Base-by-base conservation (phyloP, 2,329 filamentous ascomycete species). In the Colletotrichum nymphaeae region DNA sequence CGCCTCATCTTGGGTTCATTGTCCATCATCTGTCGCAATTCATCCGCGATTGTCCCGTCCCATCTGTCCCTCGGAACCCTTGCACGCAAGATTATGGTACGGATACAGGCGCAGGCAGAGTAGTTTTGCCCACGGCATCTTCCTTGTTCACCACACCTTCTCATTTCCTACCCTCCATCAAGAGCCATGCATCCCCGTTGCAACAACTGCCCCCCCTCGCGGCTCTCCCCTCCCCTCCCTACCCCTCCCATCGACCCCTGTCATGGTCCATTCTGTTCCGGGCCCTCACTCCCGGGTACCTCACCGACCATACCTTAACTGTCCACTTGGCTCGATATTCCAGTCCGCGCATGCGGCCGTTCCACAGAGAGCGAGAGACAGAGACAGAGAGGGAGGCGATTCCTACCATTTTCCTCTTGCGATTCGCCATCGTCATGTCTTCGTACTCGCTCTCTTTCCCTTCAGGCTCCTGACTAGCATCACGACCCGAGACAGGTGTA, bases 21-120 rank as follows among this genome's bases (percentile, higher is more conserved):
- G 66, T 52, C 66, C 67, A 73, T 73, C 71, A 73, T 71, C 62
- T 71, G 56, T 66, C 56, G 71, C 49, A 66, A 62, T 14, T 66
- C 60, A 71, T 42, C 35, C 62, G 22, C 67, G 67, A 73, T 73
- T 73, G 60, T 62, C 60, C 62, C 60, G 37, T 65, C 52, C 35
- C 63, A 49, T 30, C 19, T 65, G 37, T 28, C 46, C 46, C 60
- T 60, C 60, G 62, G 55, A 62, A 32, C 67, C 67, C 62, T 62
- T 66, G 49, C n/a, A 49, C 62, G 60, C 26, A 46, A 73, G 67
- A 66, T 70, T 35, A 70, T 28, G 32, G 49, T 30, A 22, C 37
- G 16, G 37, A 42, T 42, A 42, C 37, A 42, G 37, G 37, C 37
- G 37, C 37, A 42, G 37, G 19, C 14, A 19, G 6, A 42, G 37